A percentile compares a stretch with the other conserved stretches of the same genome.
Conservation (phyloP, 805 yeast species). For the Lipomyces mesembrius region DNA sequence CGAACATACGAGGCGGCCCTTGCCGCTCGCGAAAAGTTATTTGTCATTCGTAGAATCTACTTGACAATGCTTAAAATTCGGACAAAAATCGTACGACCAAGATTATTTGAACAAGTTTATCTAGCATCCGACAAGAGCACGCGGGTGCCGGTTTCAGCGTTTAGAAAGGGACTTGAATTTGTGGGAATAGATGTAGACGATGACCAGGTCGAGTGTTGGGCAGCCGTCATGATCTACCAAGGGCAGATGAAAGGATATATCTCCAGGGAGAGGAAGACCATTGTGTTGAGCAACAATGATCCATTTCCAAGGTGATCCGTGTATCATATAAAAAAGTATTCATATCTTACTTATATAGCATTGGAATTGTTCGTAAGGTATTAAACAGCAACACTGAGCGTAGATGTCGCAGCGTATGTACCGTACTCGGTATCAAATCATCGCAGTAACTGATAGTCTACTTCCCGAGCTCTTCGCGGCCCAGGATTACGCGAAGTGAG, state of each 20-base stretch:
- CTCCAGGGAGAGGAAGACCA: constrained; percentile 72
- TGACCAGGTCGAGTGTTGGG: constrained; percentile 68
- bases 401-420: no score
- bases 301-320: constrained; percentile 62
- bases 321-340: not conserved
- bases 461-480: no score
- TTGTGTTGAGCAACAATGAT: constrained; percentile 73
- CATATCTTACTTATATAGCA: not conserved
- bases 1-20: constrained; percentile 55
- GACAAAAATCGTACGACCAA: constrained; percentile 53
- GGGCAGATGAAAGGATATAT: constrained; percentile 77
- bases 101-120: constrained; percentile 54
- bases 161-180: constrained; percentile 52
- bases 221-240: constrained; percentile 66
- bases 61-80: constrained; percentile 60
- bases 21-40: constrained; percentile 52
- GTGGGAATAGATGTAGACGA: constrained; percentile 39
- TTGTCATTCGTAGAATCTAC: constrained; percentile 65
- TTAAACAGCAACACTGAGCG: no score
- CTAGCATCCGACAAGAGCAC: constrained; percentile 40
- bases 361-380: no score
- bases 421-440: no score
- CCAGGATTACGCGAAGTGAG: no score
- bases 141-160: constrained; percentile 49
- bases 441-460: no score